phyloP scores from a whole-genome alignment of 306 rosid genomes.

The Rosa lucieae region DNA sequence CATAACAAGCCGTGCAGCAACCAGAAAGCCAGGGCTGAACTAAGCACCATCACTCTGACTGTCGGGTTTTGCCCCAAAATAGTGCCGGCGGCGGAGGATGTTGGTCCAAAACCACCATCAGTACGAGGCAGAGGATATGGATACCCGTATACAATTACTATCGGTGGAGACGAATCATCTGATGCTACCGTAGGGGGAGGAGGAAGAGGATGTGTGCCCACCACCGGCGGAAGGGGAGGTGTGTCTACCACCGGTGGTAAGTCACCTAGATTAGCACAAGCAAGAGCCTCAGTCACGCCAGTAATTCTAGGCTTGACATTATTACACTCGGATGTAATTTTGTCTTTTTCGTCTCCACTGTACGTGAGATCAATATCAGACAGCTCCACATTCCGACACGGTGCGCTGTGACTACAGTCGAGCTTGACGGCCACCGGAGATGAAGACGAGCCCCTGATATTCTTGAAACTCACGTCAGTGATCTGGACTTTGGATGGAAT shows the following conservation, averaged over 20 bases:
- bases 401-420: conserved; percentile 33
- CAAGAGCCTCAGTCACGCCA: conserved; percentile 18
- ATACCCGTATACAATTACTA: neutral
- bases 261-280: conserved; percentile 8
- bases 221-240: neutral
- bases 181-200: neutral
- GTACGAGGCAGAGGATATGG: neutral
- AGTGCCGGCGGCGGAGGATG: neutral
- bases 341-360: conserved; percentile 9
- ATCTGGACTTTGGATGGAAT: conserved; percentile 41
- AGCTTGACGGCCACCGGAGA: conserved; percentile 32
- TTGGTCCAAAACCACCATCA: neutral
- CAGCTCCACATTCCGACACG: conserved; percentile 42
- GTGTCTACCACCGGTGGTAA: neutral
- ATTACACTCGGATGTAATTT: conserved; percentile 22
- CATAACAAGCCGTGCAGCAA: no score
- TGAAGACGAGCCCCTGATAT: conserved; percentile 32
- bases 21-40: no score
- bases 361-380: conserved; percentile 31
- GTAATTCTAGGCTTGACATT: conserved; percentile 34
- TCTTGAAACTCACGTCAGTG: conserved; percentile 42
- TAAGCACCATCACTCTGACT: no score
- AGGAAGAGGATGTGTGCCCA: neutral
- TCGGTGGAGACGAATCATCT: neutral
- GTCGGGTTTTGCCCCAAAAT: no score